phyloP scores from a whole-genome alignment of 176 grass and related monocot genomes.

The Eragrostis nindensis region DNA sequence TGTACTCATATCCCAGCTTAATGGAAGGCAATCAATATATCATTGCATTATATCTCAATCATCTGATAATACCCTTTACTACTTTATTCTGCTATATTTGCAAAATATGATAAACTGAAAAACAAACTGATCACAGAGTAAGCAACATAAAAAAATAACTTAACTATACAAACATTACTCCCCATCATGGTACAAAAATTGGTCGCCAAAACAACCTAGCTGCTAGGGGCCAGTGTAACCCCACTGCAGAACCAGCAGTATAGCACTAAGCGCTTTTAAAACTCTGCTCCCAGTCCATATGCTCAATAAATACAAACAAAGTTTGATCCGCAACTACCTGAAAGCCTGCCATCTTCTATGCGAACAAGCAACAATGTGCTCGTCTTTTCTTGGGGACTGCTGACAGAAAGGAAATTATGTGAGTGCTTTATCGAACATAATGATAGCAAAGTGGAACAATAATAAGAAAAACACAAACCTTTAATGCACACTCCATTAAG shows the following conservation, averaged over 20 bases:
- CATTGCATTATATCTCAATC: slow-evolving; percentile 4
- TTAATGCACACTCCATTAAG: slow-evolving; percentile 82
- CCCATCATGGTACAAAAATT: not conserved
- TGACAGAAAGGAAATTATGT: slow-evolving; percentile 27
- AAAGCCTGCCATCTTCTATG: slow-evolving; percentile 82
- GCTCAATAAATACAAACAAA: slow-evolving; percentile 30
- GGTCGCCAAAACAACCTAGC: not conserved
- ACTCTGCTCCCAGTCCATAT: not conserved
- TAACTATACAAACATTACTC: not conserved
- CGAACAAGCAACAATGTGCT: slow-evolving; percentile 68
- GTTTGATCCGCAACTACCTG: slow-evolving; percentile 54
- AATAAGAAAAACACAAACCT: slow-evolving; percentile 57
- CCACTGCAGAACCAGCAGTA: not conserved
- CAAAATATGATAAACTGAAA: not conserved
- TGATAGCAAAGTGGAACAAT: slow-evolving; percentile 24
- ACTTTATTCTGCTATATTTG: slow-evolving; percentile 11
- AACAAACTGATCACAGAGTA: not conserved
- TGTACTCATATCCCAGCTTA: no score
- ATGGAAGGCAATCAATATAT: not conserved
- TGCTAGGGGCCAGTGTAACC: not conserved
- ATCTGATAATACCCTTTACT: slow-evolving; percentile 1
- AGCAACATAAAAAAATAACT: slow-evolving; percentile 17
- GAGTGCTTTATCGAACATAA: slow-evolving; percentile 40
- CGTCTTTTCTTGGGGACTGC: slow-evolving; percentile 66
- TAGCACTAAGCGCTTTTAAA: not conserved